A percentile compares a stretch with the other conserved stretches of the same genome.
Conservation (phyloP, 352 stramenopile species). For the Globisporangium orthogonon region DNA sequence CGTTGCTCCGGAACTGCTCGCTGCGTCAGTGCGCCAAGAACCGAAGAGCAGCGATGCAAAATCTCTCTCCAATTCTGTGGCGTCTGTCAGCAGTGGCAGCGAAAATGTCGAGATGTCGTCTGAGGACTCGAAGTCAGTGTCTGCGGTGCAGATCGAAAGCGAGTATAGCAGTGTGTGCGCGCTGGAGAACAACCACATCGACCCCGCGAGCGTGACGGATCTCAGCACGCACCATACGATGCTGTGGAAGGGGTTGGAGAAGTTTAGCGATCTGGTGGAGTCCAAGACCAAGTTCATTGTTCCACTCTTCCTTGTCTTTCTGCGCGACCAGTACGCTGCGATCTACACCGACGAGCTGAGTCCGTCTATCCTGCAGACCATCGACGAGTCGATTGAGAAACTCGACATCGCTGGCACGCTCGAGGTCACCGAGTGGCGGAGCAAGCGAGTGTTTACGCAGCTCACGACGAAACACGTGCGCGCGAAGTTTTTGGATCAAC, state of each 20-base stretch:
- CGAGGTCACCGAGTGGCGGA: slow-evolving; percentile 16
- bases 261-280: slow-evolving; percentile 71
- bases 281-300: slow-evolving; percentile 85
- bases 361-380: slow-evolving; percentile 22
- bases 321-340: slow-evolving; percentile 70
- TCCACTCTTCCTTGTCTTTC: slow-evolving; percentile 76
- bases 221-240: slow-evolving; percentile 62
- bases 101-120: background rate
- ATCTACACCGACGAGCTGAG: slow-evolving; percentile 80
- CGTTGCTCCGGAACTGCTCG: slow-evolving; percentile 43
- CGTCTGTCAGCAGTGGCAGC: background rate
- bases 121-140: background rate
- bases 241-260: slow-evolving; percentile 76
- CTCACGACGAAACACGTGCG: slow-evolving; percentile 75
- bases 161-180: slow-evolving; percentile 53
- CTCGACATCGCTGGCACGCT: slow-evolving; percentile 20
- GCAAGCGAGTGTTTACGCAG: slow-evolving; percentile 22
- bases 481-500: slow-evolving; percentile 71
- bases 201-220: slow-evolving; percentile 49
- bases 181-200: slow-evolving; percentile 44
- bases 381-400: slow-evolving; percentile 49
- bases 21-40: slow-evolving; percentile 40
- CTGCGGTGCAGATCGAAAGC: slow-evolving; percentile 26
- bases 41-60: slow-evolving; percentile 3
- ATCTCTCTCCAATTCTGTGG: background rate